Percentiles rank a stretch among this genome's conserved stretches.
Conservation (phyloP, 768 basidiomycete genomes). For the Gloeopeniophorella convolvens region DNA sequence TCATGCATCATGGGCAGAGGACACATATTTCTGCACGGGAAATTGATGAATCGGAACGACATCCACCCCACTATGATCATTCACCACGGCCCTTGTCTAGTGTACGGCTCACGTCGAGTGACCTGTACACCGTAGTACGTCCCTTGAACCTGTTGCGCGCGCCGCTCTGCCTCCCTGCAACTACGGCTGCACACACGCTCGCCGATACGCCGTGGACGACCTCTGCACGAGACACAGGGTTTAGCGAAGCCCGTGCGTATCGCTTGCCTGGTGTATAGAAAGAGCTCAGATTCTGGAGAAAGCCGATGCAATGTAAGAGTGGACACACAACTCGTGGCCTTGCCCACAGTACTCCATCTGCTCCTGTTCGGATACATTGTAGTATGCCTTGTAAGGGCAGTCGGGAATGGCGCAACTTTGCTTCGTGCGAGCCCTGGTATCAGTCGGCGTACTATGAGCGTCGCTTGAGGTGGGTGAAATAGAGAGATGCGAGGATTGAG, state of each 20-base stretch:
- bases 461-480: background rate
- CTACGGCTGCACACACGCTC: conserved; percentile 7
- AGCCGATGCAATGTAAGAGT: background rate
- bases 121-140: background rate
- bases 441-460: too few species aligned
- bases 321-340: conserved; percentile 10
- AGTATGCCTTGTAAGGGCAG: conserved; percentile 7
- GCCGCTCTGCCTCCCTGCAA: background rate
- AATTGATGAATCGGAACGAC: too few species aligned
- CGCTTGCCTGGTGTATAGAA: conserved; percentile 14
- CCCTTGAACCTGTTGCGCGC: background rate
- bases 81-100: too few species aligned
- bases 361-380: conserved; percentile 5
- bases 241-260: conserved; percentile 1
- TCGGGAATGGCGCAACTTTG: conserved; percentile 1
- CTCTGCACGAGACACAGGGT: conserved; percentile 7
- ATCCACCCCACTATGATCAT: too few species aligned
- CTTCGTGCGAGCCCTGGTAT: background rate
- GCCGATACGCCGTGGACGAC: conserved; percentile 1
- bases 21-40: too few species aligned
- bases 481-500: background rate
- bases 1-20: too few species aligned
- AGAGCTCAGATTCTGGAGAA: background rate
- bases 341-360: conserved; percentile 16
- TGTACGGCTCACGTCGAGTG: conserved; percentile 1